Evolutionary conservation across 768 basidiomycete species (phyloP).

Genomic region (Podaxis sp.): DNA sequence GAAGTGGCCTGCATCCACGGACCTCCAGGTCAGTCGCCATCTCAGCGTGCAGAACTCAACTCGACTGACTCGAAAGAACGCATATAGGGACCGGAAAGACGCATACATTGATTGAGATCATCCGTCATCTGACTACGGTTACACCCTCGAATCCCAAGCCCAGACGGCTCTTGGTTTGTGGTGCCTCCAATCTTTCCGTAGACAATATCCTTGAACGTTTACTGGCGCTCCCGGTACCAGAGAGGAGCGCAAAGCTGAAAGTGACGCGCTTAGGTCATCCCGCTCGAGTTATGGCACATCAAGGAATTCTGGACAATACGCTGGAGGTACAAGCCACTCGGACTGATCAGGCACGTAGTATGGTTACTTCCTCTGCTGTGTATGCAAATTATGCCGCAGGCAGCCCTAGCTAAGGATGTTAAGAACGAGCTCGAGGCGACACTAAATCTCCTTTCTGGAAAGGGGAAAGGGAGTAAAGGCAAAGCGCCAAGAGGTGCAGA

Average conservation of each 20-base stretch:
- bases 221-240: conserved; percentile 49
- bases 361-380: not conserved
- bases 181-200: conserved; percentile 90
- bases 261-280: conserved; percentile 95
- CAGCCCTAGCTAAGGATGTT: conserved; percentile 81
- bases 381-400: conserved; percentile 34
- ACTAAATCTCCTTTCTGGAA: conserved; percentile 61
- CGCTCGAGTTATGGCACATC: conserved; percentile 79
- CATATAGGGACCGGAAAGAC: conserved; percentile 86
- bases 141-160: conserved; percentile 45
- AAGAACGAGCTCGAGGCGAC: conserved; percentile 78
- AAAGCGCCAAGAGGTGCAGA: conserved; percentile 69
- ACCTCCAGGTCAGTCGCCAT: conserved; percentile 66
- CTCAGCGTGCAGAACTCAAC: too few species aligned
- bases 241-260: conserved; percentile 48
- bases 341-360: conserved; percentile 51
- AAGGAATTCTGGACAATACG: conserved; percentile 62
- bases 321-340: conserved; percentile 68
- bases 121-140: conserved; percentile 68
- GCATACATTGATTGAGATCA: conserved; percentile 90
- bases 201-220: conserved; percentile 94
- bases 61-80: not conserved
- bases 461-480: conserved; percentile 70
- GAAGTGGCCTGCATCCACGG: conserved; percentile 95
- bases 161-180: conserved; percentile 77